phyloP scores from a whole-genome alignment of 768 basidiomycete species.

The Clathrus columnatus region DNA sequence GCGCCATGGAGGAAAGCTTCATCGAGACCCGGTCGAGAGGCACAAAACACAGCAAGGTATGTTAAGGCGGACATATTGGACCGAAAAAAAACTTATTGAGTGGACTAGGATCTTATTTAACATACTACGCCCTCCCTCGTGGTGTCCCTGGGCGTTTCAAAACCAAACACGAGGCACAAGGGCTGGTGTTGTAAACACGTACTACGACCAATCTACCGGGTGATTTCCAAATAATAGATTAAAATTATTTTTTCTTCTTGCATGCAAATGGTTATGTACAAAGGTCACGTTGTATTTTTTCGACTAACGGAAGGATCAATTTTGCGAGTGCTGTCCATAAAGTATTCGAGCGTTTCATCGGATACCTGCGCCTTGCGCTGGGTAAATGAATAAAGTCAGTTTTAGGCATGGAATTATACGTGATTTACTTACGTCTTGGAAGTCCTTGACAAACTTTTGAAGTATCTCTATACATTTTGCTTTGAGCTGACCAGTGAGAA shows the following conservation, averaged over 20 bases:
- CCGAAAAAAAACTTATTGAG: too few relatives aligned
- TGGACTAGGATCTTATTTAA: too few relatives aligned
- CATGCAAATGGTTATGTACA: too few relatives aligned
- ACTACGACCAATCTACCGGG: too few relatives aligned
- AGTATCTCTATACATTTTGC: conserved; percentile 74
- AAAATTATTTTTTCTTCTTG: too few relatives aligned
- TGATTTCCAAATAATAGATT: too few relatives aligned
- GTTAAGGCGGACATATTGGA: neutral
- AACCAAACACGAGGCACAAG: too few relatives aligned
- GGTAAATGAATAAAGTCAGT: conserved; percentile 8
- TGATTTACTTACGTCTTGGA: conserved; percentile 59
- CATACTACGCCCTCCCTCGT: too few relatives aligned
- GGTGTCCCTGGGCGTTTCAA: too few relatives aligned
- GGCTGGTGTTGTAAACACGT: too few relatives aligned
- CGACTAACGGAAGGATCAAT: conserved; percentile 39
- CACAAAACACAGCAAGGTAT: conserved; percentile 70
- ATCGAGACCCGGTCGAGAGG: conserved; percentile 57
- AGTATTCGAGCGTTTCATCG: conserved; percentile 61
- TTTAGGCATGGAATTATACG: neutral
- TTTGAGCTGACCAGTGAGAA: conserved; percentile 90
- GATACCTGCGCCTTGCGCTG: conserved; percentile 77
- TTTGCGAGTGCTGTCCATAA: conserved; percentile 74
- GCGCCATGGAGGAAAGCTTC: conserved; percentile 61
- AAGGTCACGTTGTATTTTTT: neutral
- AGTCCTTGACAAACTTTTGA: conserved; percentile 73